A percentile compares a stretch with the other conserved stretches of the same genome.
Conservation (phyloP, 345 rosid genomes). For the Gossypium rotundifolium region DNA sequence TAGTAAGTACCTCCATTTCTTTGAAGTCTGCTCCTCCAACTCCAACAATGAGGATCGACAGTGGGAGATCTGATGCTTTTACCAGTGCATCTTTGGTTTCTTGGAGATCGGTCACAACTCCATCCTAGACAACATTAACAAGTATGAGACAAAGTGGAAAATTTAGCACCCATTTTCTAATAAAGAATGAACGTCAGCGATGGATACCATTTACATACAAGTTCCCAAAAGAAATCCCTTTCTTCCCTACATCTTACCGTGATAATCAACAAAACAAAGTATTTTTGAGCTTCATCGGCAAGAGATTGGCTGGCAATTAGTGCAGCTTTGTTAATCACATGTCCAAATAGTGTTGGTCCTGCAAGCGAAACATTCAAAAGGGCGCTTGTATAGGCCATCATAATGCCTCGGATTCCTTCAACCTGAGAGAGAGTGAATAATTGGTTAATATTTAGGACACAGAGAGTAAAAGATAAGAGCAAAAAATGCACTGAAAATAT, state of each 20-base stretch:
- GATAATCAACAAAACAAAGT: slow-evolving; percentile 75
- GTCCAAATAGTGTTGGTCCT: slow-evolving; percentile 92
- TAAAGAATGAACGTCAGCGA: too few species aligned
- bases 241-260: slow-evolving; percentile 44
- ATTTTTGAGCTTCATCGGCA: slow-evolving; percentile 52
- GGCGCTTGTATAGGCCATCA: slow-evolving; percentile 71
- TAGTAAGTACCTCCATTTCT: slow-evolving; percentile 79
- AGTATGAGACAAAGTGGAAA: too few species aligned
- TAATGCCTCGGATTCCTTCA: slow-evolving; percentile 83
- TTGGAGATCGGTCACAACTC: too few species aligned
- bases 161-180: too few species aligned
- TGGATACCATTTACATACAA: too few species aligned
- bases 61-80: slow-evolving; percentile 11
- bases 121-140: too few species aligned
- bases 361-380: slow-evolving; percentile 88
- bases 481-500: neutral
- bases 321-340: slow-evolving; percentile 67
- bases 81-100: too few species aligned
- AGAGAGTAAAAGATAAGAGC: neutral
- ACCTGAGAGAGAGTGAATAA: slow-evolving; percentile 39
- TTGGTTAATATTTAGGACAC: neutral
- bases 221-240: neutral
- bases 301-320: slow-evolving; percentile 64
- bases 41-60: slow-evolving; percentile 88
- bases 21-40: slow-evolving; percentile 98